Conservation (phyloP, 768 basidiomycete species). For the Collybia nuda region DNA sequence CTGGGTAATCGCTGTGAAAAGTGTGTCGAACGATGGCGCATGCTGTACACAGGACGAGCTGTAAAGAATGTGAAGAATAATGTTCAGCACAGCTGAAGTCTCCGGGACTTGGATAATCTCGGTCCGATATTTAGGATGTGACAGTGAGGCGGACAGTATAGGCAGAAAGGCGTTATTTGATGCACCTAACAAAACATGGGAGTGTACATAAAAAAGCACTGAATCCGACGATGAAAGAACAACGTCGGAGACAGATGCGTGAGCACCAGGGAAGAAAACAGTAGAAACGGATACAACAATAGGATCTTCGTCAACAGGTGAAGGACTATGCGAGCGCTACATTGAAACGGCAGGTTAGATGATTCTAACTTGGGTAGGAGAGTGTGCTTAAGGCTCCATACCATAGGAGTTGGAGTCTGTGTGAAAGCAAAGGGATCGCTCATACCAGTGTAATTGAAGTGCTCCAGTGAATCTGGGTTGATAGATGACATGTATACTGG, state of each 20-base stretch:
- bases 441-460: background rate
- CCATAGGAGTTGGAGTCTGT: background rate
- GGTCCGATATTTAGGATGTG: conserved; percentile 6
- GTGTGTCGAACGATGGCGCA: conserved; percentile 44
- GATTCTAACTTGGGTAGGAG: background rate
- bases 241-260: conserved; percentile 16
- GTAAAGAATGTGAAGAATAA: conserved; percentile 55
- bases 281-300: conserved; percentile 24
- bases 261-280: conserved; percentile 21
- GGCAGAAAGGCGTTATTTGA: conserved; percentile 49
- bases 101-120: conserved; percentile 42
- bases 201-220: conserved; percentile 64
- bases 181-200: conserved; percentile 34
- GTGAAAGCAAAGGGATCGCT: background rate
- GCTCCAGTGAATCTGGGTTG: no score
- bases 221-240: conserved; percentile 56
- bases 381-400: background rate
- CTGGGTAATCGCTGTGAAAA: conserved; percentile 39
- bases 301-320: background rate
- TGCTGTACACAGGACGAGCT: conserved; percentile 47
- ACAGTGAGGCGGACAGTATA: conserved; percentile 22
- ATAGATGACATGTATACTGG: no score
- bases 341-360: background rate
- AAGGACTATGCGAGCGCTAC: background rate
- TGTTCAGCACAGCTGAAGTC: conserved; percentile 43